Evolutionary conservation across 1,139 yeast genomes (phyloP).

Genomic region (Arxiozyma slooffiae): DNA sequence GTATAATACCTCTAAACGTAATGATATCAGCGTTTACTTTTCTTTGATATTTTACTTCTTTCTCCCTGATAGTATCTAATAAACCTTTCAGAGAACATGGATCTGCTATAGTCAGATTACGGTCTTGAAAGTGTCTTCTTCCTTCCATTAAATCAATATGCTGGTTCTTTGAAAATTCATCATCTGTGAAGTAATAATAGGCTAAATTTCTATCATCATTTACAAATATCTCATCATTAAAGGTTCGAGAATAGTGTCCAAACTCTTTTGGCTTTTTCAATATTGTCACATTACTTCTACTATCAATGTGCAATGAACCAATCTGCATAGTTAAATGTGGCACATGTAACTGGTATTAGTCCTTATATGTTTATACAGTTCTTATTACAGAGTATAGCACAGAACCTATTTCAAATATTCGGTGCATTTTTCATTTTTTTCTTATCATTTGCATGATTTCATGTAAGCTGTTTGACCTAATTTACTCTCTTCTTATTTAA

Average conservation of each 20-base stretch:
- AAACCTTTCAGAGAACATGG: conserved; percentile 40
- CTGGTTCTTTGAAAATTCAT: conserved; percentile 36
- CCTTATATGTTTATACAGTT: not conserved
- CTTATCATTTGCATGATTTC: no score
- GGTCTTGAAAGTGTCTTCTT: conserved; percentile 9
- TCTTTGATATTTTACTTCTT: conserved; percentile 43
- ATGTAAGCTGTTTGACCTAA: no score
- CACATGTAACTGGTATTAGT: not conserved
- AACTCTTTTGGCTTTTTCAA: conserved; percentile 22
- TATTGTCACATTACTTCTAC: conserved; percentile 11
- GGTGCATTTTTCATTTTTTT: no score
- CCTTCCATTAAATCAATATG: conserved; percentile 33
- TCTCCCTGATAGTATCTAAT: conserved; percentile 43
- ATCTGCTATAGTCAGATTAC: conserved; percentile 44
- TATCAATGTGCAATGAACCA: not conserved
- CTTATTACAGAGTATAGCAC: not conserved
- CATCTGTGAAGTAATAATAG: conserved; percentile 71
- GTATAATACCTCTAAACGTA: conserved; percentile 78
- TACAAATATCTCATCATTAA: conserved; percentile 22
- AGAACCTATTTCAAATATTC: no score
- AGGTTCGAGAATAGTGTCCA: conserved; percentile 18
- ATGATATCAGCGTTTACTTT: conserved; percentile 49
- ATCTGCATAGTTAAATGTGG: not conserved
- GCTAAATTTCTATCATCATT: conserved; percentile 43
- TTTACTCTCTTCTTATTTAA: no score